Evolutionary conservation across 75 land plant genomes (phyloP).

Genomic region (Pinus taeda): DNA sequence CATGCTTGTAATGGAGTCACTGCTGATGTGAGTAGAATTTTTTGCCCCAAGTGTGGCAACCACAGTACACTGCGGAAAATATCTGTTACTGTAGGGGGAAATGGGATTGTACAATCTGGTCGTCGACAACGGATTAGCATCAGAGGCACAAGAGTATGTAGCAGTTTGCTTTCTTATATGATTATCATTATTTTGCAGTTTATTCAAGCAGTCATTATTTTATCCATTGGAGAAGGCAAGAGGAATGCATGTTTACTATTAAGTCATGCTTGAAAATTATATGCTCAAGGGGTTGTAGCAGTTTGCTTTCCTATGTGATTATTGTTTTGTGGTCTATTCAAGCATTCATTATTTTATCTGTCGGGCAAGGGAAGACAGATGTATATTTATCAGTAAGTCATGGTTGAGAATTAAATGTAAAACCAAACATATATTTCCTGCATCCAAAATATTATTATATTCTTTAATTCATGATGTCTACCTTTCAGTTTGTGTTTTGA

Average conservation of each 20-base stretch:
- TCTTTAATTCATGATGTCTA: background rate
- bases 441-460: too few species aligned
- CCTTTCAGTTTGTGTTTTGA: background rate
- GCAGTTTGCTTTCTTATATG: background rate
- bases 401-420: constrained; percentile 41
- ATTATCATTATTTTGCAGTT: background rate
- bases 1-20: constrained; percentile 89
- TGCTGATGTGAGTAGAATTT: constrained; percentile 78
- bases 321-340: background rate
- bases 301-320: background rate
- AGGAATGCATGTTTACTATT: background rate
- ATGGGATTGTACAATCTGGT: constrained; percentile 75
- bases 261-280: constrained; percentile 29
- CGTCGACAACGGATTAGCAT: constrained; percentile 52
- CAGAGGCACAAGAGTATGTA: constrained; percentile 80
- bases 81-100: constrained; percentile 83
- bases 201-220: background rate
- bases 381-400: background rate
- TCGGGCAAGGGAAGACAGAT: background rate
- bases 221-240: background rate
- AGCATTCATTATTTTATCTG: background rate
- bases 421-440: too few species aligned
- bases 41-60: constrained; percentile 95
- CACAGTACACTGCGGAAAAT: constrained; percentile 87
- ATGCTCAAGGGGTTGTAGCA: constrained; percentile 64